These are phyloP conservation scores for Albifimbria verrucaria DNA, from an alignment of 2,329 filamentous ascomycete genomes.

Conservation along the genomic window DNA sequence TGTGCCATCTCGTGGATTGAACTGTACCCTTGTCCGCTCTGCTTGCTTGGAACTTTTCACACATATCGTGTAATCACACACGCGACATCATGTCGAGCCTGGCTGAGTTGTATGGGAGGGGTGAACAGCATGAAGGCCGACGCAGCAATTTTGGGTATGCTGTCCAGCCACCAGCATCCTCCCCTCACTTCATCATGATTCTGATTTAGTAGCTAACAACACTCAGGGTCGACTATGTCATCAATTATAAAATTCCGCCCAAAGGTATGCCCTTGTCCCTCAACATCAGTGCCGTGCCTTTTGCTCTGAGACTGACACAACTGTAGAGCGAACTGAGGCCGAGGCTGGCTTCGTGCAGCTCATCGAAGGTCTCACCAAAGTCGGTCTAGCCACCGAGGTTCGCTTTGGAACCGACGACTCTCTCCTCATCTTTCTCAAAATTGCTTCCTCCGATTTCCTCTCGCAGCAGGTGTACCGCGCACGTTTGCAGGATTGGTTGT, in stretches of 20 bases:
- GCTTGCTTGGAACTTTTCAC: background rate
- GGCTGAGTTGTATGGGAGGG: slow-evolving; percentile 27
- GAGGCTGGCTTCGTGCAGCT: slow-evolving; percentile 75
- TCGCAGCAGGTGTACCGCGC: slow-evolving; percentile 80
- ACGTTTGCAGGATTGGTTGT: slow-evolving; percentile 89
- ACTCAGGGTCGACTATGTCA: slow-evolving; percentile 78
- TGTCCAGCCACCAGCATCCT: background rate
- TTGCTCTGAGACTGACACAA: slow-evolving; percentile 4
- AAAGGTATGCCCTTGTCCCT: slow-evolving; percentile 48
- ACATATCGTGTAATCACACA: background rate
- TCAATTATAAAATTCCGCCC: slow-evolving; percentile 71
- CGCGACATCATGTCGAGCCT: slow-evolving; percentile 35
- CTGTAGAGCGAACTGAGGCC: slow-evolving; percentile 63
- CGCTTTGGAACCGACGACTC: slow-evolving; percentile 73
- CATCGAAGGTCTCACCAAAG: slow-evolving; percentile 67
- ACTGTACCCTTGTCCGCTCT: no score
- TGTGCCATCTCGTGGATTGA: no score
- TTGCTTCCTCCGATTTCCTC: slow-evolving; percentile 72
- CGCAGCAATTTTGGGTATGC: slow-evolving; percentile 41
- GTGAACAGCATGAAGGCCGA: slow-evolving; percentile 16
- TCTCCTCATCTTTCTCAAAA: slow-evolving; percentile 78
- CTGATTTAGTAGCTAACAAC: background rate
- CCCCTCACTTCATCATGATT: background rate
- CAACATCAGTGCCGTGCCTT: background rate
- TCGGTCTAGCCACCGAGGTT: slow-evolving; percentile 86